A percentile compares a stretch with the other conserved stretches of the same genome.
phyloP scores from a whole-genome alignment of 2,329 filamentous ascomycete species.

The Fusarium sp. region DNA sequence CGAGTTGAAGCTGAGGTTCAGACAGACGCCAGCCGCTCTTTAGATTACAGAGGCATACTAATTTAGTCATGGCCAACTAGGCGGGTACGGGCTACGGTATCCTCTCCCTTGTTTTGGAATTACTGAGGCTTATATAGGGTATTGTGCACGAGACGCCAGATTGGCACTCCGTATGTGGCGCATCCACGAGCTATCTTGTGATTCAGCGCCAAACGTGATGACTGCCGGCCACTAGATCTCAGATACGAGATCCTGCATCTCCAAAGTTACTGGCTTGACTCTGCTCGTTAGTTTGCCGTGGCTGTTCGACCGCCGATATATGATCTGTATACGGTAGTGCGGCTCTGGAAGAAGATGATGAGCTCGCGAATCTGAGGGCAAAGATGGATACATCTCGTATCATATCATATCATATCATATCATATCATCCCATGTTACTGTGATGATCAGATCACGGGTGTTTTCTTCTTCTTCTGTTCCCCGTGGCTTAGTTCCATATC shows the following conservation, averaged over 20 bases:
- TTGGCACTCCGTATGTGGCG: background rate
- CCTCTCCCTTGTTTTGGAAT: background rate
- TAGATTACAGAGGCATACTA: conserved; percentile 9
- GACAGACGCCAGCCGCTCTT: conserved; percentile 25
- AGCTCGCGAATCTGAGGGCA: background rate
- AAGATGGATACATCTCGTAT: background rate
- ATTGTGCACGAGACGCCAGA: background rate
- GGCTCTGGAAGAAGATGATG: background rate
- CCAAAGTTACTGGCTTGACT: background rate
- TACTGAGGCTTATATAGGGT: background rate
- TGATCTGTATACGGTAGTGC: background rate
- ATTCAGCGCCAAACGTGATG: no score
- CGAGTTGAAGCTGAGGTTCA: conserved; percentile 10
- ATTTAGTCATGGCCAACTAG: conserved; percentile 28
- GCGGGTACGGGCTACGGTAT: background rate
- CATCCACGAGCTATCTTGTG: no score
- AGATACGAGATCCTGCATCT: background rate
- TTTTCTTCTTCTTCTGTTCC: background rate
- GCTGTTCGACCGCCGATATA: background rate
- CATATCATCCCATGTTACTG: background rate
- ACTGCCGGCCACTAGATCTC: no score
- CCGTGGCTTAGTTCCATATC: background rate
- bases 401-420: background rate
- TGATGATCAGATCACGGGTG: conserved; percentile 14
- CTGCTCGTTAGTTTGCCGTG: background rate